These are phyloP conservation scores for Skeletonema grethae DNA, from an alignment of 108 stramenopile species.

Conservation along the genomic window DNA sequence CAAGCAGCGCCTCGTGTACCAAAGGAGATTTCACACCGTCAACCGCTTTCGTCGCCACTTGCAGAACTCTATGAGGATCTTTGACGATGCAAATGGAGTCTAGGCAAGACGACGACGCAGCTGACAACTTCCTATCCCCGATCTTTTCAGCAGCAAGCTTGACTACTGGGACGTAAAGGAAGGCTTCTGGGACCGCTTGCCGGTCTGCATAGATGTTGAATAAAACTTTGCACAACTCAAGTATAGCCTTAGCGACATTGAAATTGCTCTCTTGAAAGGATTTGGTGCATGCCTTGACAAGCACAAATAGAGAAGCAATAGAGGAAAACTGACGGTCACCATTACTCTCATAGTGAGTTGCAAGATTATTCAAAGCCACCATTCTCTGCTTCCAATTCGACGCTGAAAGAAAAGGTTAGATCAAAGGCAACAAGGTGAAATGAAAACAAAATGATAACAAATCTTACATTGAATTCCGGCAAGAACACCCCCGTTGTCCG, in stretches of 20 bases:
- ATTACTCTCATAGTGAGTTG: conserved; percentile 40
- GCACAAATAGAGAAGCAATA: conserved; percentile 52
- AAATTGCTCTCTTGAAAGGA: conserved; percentile 86
- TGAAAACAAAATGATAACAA: neutral
- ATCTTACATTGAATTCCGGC: conserved; percentile 75
- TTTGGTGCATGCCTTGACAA: conserved; percentile 71
- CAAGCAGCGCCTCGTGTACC: conserved; percentile 70
- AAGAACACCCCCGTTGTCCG: conserved; percentile 70
- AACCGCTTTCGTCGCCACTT: conserved; percentile 30
- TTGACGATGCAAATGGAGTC: conserved; percentile 58
- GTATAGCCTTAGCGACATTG: conserved; percentile 67
- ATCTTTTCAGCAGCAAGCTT: conserved; percentile 70
- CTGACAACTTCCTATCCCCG: conserved; percentile 75
- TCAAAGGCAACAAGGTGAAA: neutral
- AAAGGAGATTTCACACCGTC: conserved; percentile 69
- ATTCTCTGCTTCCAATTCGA: conserved; percentile 70
- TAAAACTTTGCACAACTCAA: conserved; percentile 62
- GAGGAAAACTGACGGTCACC: conserved; percentile 21
- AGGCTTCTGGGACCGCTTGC: conserved; percentile 37
- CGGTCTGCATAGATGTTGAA: conserved; percentile 48
- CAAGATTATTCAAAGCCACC: conserved; percentile 63
- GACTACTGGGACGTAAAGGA: conserved; percentile 50
- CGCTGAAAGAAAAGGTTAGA: conserved; percentile 36
- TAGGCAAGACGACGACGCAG: conserved; percentile 52
- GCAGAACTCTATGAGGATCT: conserved; percentile 52